Conservation (phyloP, 768 basidiomycete genomes). For the Kwoniella dejecticola region DNA sequence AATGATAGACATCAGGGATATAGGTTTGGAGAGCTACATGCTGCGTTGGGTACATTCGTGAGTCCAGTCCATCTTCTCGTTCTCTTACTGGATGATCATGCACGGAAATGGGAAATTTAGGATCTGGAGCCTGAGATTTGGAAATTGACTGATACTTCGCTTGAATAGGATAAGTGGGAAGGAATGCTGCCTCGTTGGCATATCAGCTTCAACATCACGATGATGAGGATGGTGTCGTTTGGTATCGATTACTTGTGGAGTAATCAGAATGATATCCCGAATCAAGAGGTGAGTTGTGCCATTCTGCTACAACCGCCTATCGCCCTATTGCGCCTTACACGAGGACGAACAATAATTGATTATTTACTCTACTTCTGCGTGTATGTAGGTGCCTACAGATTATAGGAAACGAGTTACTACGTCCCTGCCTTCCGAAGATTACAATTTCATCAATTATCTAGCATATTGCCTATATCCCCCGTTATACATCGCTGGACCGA, state of each 20-base stretch:
- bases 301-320: too few relatives aligned
- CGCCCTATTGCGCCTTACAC: too few relatives aligned
- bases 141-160: background rate
- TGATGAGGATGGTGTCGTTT: conserved; percentile 89
- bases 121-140: background rate
- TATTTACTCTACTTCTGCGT: too few relatives aligned
- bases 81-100: background rate
- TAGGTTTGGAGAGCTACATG: conserved; percentile 63
- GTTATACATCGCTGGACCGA: conserved; percentile 92
- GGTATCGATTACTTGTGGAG: conserved; percentile 88
- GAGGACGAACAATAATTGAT: too few relatives aligned
- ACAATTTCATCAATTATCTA: conserved; percentile 72
- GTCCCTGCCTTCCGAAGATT: conserved; percentile 64
- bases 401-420: conserved; percentile 67
- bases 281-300: conserved; percentile 11
- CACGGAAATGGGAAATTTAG: background rate
- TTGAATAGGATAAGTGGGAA: conserved; percentile 47
- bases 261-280: conserved; percentile 57
- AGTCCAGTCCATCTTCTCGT: conserved; percentile 39
- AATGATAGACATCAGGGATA: conserved; percentile 80
- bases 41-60: conserved; percentile 67
- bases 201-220: conserved; percentile 91
- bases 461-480: conserved; percentile 90
- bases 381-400: conserved; percentile 19
- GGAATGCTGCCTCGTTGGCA: conserved; percentile 92